Evolutionary conservation across 768 basidiomycete species (phyloP).

Genomic region (Mycena galopus): DNA sequence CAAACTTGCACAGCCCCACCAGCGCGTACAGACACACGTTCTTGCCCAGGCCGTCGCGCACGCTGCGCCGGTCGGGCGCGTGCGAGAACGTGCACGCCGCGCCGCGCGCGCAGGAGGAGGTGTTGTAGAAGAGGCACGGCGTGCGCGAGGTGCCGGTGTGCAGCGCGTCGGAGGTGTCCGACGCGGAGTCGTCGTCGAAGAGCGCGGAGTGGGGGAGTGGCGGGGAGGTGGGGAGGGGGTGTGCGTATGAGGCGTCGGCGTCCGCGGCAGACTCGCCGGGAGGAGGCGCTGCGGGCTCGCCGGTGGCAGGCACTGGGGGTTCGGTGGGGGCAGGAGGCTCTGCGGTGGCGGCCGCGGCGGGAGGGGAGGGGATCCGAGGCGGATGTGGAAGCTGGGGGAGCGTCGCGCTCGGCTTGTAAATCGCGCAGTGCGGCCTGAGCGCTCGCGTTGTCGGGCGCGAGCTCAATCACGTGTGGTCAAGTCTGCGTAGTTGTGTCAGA

Average conservation of each 20-base stretch:
- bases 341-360: too few species aligned
- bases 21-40: slow-evolving; percentile 56
- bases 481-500: neutral
- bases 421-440: slow-evolving; percentile 27
- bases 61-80: slow-evolving; percentile 35
- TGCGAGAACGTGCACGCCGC: slow-evolving; percentile 35
- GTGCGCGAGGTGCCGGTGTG: slow-evolving; percentile 28
- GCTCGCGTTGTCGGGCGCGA: slow-evolving; percentile 25
- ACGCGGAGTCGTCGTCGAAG: slow-evolving; percentile 30
- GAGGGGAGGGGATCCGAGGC: too few species aligned
- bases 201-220: neutral
- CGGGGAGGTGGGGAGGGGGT: slow-evolving; percentile 14
- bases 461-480: slow-evolving; percentile 29
- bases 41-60: slow-evolving; percentile 44
- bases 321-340: neutral
- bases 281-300: too few species aligned
- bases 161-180: slow-evolving; percentile 36
- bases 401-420: slow-evolving; percentile 11
- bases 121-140: slow-evolving; percentile 42
- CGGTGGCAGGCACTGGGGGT: neutral
- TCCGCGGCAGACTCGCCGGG: too few species aligned
- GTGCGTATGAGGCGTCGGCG: slow-evolving; percentile 27
- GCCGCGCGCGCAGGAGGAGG: slow-evolving; percentile 37
- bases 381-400: neutral
- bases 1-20: slow-evolving; percentile 51